phyloP scores from a whole-genome alignment of 192 early-diverging fungal species.

The Rhizophagus clarus region DNA sequence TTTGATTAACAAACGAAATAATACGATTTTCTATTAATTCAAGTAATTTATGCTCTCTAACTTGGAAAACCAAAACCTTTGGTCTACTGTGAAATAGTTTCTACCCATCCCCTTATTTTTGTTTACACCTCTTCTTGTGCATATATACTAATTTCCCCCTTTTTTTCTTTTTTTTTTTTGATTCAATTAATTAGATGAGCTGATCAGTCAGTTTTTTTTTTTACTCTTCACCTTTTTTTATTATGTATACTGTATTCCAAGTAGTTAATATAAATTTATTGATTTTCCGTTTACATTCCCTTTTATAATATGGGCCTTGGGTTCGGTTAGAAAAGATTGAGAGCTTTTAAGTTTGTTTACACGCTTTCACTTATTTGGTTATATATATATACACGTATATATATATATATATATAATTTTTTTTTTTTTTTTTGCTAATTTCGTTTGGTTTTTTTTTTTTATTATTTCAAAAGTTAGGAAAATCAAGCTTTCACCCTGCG shows the following conservation, averaged over 20 bases:
- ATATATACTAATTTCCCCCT: background rate
- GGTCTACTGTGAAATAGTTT: constrained; percentile 11
- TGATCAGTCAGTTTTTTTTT: background rate
- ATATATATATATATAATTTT: too few relatives aligned
- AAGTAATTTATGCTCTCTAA: background rate
- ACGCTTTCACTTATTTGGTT: background rate
- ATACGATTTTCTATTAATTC: background rate
- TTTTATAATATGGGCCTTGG: background rate
- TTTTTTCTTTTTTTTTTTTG: background rate
- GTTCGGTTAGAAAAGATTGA: background rate
- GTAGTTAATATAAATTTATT: background rate
- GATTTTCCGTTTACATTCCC: background rate
- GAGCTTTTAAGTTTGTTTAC: background rate
- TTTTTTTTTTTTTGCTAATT: background rate
- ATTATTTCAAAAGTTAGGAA: background rate
- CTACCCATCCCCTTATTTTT: background rate
- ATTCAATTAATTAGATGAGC: background rate
- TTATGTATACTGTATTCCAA: background rate
- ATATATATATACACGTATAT: background rate
- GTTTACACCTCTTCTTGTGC: background rate
- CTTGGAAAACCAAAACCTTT: background rate
- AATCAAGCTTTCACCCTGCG: background rate
- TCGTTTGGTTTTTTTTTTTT: background rate
- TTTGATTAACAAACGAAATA: background rate
- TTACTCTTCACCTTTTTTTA: background rate